phyloP scores from a whole-genome alignment of 2,329 filamentous ascomycete genomes.

The Lasiodiplodia gonubiensis region DNA sequence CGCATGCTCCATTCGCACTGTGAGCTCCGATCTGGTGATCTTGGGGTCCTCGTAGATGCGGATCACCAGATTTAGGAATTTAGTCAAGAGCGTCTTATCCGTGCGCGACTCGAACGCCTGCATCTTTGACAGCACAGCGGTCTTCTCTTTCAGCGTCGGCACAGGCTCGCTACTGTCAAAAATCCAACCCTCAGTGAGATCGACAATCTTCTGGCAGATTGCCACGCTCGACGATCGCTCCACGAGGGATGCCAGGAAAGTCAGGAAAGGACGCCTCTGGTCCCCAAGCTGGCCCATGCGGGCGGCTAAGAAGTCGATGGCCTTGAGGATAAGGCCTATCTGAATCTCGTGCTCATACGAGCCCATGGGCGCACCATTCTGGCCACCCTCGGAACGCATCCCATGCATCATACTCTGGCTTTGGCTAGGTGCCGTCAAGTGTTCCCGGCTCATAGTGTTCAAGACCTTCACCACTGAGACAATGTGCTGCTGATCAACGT shows the following conservation, averaged over 20 bases:
- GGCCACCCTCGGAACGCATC: constrained; percentile 59
- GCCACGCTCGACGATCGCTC: constrained; percentile 89
- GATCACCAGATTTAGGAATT: constrained; percentile 95
- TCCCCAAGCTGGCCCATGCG: constrained; percentile 94
- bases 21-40: constrained; percentile 92
- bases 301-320: constrained; percentile 88
- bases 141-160: constrained; percentile 98
- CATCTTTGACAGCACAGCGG: constrained; percentile 99
- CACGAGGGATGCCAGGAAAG: constrained; percentile 90
- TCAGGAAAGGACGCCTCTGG: constrained; percentile 89
- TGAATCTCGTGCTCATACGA: constrained; percentile 86
- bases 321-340: constrained; percentile 89
- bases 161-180: constrained; percentile 94
- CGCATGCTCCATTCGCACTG: constrained; percentile 95
- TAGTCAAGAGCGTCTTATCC: constrained; percentile 84
- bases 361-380: constrained; percentile 65
- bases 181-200: constrained; percentile 94
- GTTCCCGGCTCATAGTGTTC: constrained; percentile 85
- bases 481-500: constrained; percentile 85
- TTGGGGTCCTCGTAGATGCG: constrained; percentile 98
- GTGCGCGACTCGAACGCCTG: constrained; percentile 85
- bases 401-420: constrained; percentile 39
- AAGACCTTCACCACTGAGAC: constrained; percentile 88
- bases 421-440: constrained; percentile 71
- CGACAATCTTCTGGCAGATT: constrained; percentile 89